Percentiles rank a stretch among this genome's conserved stretches.
phyloP scores from a whole-genome alignment of 2,329 filamentous ascomycete genomes.

The Colletotrichum tabaci region DNA sequence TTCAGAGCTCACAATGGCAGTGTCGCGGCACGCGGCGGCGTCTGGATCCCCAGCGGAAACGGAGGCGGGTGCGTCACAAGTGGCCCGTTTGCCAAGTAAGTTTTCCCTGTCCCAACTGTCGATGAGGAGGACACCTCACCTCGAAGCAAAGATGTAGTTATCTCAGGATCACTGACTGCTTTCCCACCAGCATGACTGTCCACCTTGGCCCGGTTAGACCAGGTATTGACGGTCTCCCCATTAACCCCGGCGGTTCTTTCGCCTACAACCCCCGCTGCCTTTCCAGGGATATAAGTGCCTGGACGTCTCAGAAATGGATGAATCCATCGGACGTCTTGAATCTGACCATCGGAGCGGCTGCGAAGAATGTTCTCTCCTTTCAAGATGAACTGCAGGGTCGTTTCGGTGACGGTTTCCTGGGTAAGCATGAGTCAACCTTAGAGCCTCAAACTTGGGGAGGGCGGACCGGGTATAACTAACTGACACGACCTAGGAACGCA shows the following conservation, averaged over 20 bases:
- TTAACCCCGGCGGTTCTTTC: constrained; percentile 45
- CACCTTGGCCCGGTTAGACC: constrained; percentile 50
- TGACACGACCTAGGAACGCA: constrained; percentile 9
- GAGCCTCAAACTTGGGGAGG: constrained; percentile 15
- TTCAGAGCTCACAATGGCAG: constrained; percentile 50
- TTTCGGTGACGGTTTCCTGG: constrained; percentile 47
- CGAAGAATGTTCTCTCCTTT: constrained; percentile 50
- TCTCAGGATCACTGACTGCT: not conserved
- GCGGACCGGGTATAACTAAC: too few species aligned
- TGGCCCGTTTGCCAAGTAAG: constrained; percentile 66
- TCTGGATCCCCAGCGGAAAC: constrained; percentile 52
- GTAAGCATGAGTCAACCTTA: constrained; percentile 14
- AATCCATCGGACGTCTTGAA: constrained; percentile 45
- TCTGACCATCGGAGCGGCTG: constrained; percentile 42
- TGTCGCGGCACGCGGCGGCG: constrained; percentile 42
- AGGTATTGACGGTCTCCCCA: constrained; percentile 33
- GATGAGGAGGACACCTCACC: too few species aligned
- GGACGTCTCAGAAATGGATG: constrained; percentile 42
- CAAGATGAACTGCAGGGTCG: constrained; percentile 52
- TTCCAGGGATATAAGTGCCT: constrained; percentile 47
- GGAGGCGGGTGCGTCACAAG: constrained; percentile 61
- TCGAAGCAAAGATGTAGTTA: too few species aligned
- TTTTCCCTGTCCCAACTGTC: not conserved
- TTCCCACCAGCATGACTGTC: constrained; percentile 43
- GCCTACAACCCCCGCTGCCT: constrained; percentile 51